Evolutionary conservation across 1,284 basidiomycete genomes (phyloP).

Genomic region (Erythrobasidium hasegawianum): DNA sequence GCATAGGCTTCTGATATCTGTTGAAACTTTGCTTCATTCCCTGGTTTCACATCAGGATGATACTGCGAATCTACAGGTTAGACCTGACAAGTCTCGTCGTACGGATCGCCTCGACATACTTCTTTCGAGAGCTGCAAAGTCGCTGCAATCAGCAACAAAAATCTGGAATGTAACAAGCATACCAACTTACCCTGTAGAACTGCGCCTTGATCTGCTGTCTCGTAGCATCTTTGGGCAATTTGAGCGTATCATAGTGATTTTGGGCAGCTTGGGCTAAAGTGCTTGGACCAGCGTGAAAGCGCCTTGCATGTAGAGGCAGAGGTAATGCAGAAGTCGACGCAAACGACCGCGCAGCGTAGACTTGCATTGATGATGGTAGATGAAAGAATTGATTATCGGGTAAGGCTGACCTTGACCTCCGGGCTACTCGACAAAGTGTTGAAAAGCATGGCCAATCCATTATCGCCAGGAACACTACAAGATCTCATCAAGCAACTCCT

Average conservation of each 20-base stretch:
- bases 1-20: constrained; percentile 34
- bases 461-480: neutral
- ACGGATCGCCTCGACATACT: constrained; percentile 3
- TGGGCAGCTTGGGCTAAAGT: neutral
- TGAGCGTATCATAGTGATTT: constrained; percentile 31
- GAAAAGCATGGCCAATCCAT: neutral
- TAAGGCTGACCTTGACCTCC: neutral
- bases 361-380: too few species aligned
- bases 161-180: neutral
- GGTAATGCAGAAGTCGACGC: too few species aligned
- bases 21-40: constrained; percentile 27
- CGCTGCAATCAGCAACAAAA: neutral
- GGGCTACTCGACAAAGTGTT: too few species aligned
- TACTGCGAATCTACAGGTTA: constrained; percentile 20
- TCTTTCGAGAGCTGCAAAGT: constrained; percentile 30
- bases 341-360: neutral
- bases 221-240: constrained; percentile 21
- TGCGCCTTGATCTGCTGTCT: constrained; percentile 34
- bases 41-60: constrained; percentile 30
- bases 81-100: neutral
- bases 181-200: constrained; percentile 32
- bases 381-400: too few species aligned
- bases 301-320: too few species aligned
- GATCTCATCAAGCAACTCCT: neutral
- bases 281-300: too few species aligned